Base-by-base conservation (phyloP, 2,329 filamentous ascomycete genomes). In the Cercospora sp. region DNA sequence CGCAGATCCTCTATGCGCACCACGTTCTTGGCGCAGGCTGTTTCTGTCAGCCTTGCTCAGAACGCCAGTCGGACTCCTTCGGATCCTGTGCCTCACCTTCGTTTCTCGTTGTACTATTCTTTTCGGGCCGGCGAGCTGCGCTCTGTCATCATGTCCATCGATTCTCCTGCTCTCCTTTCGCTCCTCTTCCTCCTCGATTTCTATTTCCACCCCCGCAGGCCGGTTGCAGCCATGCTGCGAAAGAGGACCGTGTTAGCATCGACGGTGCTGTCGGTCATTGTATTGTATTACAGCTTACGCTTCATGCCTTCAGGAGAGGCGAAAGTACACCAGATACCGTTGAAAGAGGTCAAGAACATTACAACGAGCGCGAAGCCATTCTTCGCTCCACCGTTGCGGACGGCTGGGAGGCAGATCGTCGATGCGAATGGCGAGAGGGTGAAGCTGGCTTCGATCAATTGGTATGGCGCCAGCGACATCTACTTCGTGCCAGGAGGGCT, bases 391-490 rank as follows among this genome's bases (percentile, higher is more conserved):
- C 89, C 89, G 16, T 80, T 91, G 51, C 84, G 82, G 61, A 88
- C 89, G 1, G 78, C 79, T 30, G 89, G 89, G 5, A 84, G 89
- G 53, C 76, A 89, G 70, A 83, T 91, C 30, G 82, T 90, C 63
- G 89, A 91, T 78, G 79, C 82, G 8, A 74, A 80, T 1, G 86
- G 84, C 45, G 81, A 83, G 31, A 84, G 87, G 31, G 87, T 88
- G 78, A 89, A 88, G 79, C 82, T 91, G 7, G 80, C 86, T 18
- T 88, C 86, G 20, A 82, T 90, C 74, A 91, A 91, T 79, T 91
- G 89, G 89, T 91, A 91, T 75, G 89, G 89, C 36, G 89, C 86
- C 3, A 90, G 87, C 75, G 89, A 91, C 74, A 85, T 89, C 79
- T 82, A 87, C 64, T 90, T 89, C 73, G 84, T 91, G 10, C 84